Conservation (phyloP, 2,329 filamentous ascomycete species). For the Cercospora sp. region DNA sequence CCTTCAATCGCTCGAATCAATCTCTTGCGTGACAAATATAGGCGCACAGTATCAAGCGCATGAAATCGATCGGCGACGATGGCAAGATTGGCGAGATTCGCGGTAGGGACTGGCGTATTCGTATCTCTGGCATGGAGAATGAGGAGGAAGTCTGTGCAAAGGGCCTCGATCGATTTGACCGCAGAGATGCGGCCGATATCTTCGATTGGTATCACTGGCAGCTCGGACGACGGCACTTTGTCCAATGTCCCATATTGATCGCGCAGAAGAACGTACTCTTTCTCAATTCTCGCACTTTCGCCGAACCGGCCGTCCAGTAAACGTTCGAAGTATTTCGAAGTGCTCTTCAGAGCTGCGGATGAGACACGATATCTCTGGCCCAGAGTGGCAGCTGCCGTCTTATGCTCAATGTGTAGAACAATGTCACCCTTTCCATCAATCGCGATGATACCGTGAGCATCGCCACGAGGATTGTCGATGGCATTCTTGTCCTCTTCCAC, state of each 20-base stretch:
- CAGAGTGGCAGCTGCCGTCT: conserved; percentile 54
- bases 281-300: conserved; percentile 60
- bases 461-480: neutral
- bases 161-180: conserved; percentile 55
- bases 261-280: conserved; percentile 54
- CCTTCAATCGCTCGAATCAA: conserved; percentile 46
- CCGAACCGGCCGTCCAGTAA: conserved; percentile 65
- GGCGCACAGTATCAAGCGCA: conserved; percentile 58
- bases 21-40: conserved; percentile 54
- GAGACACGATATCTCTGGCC: conserved; percentile 67
- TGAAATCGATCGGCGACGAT: conserved; percentile 74
- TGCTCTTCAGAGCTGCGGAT: conserved; percentile 56
- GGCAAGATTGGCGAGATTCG: conserved; percentile 66
- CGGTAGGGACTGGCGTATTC: conserved; percentile 51
- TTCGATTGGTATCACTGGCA: conserved; percentile 65
- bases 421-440: conserved; percentile 64
- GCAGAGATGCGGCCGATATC: conserved; percentile 70
- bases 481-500: neutral
- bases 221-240: conserved; percentile 45
- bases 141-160: conserved; percentile 65
- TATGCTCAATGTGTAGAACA: conserved; percentile 66
- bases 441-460: conserved; percentile 44
- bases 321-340: conserved; percentile 70
- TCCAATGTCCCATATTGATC: conserved; percentile 51
- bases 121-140: conserved; percentile 62